These are phyloP conservation scores for Termitomyces sp. DNA, from an alignment of 768 basidiomycete species.

Conservation along the genomic window DNA sequence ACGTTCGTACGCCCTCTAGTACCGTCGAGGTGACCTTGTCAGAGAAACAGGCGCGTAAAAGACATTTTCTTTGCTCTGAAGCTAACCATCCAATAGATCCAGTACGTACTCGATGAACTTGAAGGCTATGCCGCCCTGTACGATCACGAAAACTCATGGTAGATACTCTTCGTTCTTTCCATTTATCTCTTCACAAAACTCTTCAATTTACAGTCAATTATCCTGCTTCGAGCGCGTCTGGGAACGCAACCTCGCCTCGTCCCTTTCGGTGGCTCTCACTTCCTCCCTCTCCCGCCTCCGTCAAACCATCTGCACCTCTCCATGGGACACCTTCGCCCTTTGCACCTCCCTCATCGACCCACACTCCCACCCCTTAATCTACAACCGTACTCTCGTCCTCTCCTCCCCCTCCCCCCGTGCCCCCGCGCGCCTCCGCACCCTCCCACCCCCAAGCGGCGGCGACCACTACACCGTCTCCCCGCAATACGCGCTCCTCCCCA, in stretches of 20 bases:
- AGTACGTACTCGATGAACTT: constrained; percentile 47
- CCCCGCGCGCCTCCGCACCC: constrained; percentile 17
- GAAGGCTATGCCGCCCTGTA: constrained; percentile 36
- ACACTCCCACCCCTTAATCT: constrained; percentile 32
- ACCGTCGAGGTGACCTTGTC: constrained; percentile 28
- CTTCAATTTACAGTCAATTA: constrained; percentile 32
- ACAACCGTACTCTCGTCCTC: constrained; percentile 33
- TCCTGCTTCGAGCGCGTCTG: constrained; percentile 56
- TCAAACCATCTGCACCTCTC: background rate
- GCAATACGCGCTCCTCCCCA: constrained; percentile 37
- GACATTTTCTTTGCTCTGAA: background rate
- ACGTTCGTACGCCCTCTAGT: constrained; percentile 30
- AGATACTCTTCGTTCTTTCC: constrained; percentile 13
- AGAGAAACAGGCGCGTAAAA: constrained; percentile 29
- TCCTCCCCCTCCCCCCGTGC: constrained; percentile 7
- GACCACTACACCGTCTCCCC: constrained; percentile 37
- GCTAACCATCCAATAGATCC: constrained; percentile 23
- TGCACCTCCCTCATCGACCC: constrained; percentile 34
- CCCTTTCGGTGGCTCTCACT: constrained; percentile 12
- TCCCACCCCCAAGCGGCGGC: constrained; percentile 22
- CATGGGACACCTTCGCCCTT: constrained; percentile 14
- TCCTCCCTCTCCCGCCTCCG: constrained; percentile 19
- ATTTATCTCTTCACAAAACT: background rate
- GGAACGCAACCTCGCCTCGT: constrained; percentile 29
- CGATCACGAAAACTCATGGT: constrained; percentile 34